Percentiles rank a stretch among this genome's conserved stretches.
phyloP scores from a whole-genome alignment of 2,329 filamentous ascomycete species.

The Verticillium zaregamsianum region DNA sequence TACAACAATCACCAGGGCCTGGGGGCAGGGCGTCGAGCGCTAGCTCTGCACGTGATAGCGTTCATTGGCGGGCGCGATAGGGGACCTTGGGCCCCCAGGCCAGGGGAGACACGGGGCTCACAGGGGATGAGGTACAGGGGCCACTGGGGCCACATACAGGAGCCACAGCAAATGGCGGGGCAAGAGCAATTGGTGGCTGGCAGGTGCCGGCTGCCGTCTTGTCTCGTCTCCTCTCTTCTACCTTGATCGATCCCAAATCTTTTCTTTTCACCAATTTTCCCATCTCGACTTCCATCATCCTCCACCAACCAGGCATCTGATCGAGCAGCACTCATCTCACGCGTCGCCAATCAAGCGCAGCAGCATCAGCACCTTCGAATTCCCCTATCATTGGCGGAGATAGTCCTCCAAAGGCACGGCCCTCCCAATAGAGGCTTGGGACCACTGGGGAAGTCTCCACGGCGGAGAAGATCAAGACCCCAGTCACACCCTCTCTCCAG shows the following conservation, averaged over 20 bases:
- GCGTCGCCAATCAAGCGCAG: not conserved
- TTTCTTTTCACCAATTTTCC: not conserved
- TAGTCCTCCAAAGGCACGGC: not conserved
- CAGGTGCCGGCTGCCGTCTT: not conserved
- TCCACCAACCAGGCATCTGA: not conserved
- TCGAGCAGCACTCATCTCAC: not conserved
- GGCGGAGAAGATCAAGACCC: not conserved
- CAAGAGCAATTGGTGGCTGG: not conserved
- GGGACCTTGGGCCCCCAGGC: constrained; percentile 1
- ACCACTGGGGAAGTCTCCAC: not conserved
- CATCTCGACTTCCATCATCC: not conserved
- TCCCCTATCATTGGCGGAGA: not conserved
- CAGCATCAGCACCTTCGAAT: not conserved
- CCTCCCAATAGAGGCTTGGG: not conserved
- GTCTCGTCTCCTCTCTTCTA: not conserved
- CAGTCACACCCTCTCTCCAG: not conserved
- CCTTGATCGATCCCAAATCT: not conserved
- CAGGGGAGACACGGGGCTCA: not conserved
- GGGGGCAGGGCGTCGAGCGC: not conserved
- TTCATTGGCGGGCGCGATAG: constrained; percentile 13
- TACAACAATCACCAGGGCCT: not conserved
- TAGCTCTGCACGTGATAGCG: constrained; percentile 8
- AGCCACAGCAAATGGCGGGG: constrained; percentile 7
- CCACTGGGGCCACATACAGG: not conserved
- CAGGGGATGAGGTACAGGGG: not conserved